phyloP scores from a whole-genome alignment of 768 basidiomycete species.

The Suillus subaureus region DNA sequence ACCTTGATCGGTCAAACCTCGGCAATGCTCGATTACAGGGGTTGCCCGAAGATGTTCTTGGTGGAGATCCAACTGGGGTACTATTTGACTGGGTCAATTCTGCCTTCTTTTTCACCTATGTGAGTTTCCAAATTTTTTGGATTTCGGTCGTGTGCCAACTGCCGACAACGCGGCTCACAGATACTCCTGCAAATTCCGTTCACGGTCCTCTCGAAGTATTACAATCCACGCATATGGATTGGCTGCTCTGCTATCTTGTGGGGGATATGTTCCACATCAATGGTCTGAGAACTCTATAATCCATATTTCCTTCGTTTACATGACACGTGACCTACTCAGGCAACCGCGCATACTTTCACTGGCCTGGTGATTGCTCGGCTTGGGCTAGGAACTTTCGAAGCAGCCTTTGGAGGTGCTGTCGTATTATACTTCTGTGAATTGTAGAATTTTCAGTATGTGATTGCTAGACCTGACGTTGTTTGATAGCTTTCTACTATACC shows the following conservation, averaged over 20 bases:
- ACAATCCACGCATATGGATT: conserved; percentile 70
- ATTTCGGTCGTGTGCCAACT: not conserved
- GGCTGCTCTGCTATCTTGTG: conserved; percentile 70
- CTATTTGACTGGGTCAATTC: conserved; percentile 82
- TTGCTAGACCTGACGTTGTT: not conserved
- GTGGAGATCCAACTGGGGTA: conserved; percentile 66
- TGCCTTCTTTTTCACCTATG: conserved; percentile 80
- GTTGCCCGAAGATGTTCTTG: conserved; percentile 61
- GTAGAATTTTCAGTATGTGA: conserved; percentile 19
- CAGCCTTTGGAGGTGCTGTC: conserved; percentile 35
- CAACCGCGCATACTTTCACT: conserved; percentile 28
- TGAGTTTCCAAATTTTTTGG: conserved; percentile 35
- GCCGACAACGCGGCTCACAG: conserved; percentile 34
- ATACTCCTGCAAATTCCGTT: conserved; percentile 73
- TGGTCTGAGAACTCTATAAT: conserved; percentile 44
- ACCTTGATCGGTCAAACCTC: conserved; percentile 76
- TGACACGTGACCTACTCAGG: conserved; percentile 18
- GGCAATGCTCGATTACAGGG: conserved; percentile 82
- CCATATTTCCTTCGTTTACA: not conserved
- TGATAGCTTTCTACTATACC: conserved; percentile 51
- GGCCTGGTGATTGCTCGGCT: conserved; percentile 32
- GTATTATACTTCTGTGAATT: conserved; percentile 33
- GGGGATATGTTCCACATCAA: conserved; percentile 71
- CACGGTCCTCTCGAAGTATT: conserved; percentile 65
- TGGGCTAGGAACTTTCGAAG: conserved; percentile 37